Conservation (phyloP, 176 grass and related monocot genomes). For the Phyllostachys edulis region DNA sequence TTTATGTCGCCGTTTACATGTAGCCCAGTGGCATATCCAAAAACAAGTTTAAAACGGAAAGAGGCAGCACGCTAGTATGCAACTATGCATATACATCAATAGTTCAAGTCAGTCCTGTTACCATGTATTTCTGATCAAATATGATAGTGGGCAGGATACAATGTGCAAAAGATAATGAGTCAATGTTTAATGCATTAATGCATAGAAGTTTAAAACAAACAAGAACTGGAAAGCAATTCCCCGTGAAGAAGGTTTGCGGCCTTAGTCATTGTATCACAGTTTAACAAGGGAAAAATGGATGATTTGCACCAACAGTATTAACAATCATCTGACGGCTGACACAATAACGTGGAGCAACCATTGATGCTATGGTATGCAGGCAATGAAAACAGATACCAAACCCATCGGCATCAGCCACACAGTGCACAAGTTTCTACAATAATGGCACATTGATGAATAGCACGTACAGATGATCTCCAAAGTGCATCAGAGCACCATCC, state of each 20-base stretch:
- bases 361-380: background rate
- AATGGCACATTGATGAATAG: slow-evolving; percentile 3
- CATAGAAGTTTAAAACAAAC: slow-evolving; percentile 1
- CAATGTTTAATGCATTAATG: background rate
- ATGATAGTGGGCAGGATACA: background rate
- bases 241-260: background rate
- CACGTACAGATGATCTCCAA: background rate
- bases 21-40: background rate
- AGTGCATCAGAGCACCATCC: background rate
- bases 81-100: background rate
- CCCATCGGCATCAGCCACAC: background rate
- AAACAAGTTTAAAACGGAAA: background rate
- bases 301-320: background rate
- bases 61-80: background rate
- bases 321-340: background rate
- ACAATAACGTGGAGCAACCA: background rate
- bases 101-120: background rate
- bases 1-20: background rate
- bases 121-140: background rate
- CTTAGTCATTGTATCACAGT: background rate
- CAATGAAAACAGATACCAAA: background rate
- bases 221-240: background rate
- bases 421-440: background rate
- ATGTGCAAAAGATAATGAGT: background rate
- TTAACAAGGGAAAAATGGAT: background rate